These are phyloP conservation scores for Monotropa hypopitys DNA, from an alignment of 179 eudicot species.

Conservation along the genomic window DNA sequence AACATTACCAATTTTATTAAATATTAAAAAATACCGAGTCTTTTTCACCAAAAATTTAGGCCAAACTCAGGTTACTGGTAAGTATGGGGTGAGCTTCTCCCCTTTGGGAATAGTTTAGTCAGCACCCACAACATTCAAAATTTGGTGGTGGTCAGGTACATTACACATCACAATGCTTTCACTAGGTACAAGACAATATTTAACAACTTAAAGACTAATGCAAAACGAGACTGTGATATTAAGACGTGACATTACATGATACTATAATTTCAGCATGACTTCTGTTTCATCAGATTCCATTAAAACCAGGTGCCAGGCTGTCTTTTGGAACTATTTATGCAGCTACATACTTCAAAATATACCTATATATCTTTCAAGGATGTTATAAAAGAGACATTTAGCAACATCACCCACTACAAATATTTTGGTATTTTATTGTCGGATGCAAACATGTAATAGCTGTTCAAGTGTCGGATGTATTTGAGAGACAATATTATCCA, in stretches of 20 bases:
- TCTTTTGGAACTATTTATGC: not conserved
- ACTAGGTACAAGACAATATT: not conserved
- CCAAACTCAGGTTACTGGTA: no score
- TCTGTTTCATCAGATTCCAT: not conserved
- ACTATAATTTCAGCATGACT: not conserved
- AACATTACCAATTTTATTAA: no score
- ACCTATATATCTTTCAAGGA: not conserved
- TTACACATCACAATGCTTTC: not conserved
- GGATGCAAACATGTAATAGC: not conserved
- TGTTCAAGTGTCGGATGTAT: not conserved
- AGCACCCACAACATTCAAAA: not conserved
- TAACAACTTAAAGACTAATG: not conserved
- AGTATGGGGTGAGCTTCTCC: not conserved
- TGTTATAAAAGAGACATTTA: not conserved
- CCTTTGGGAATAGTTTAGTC: not conserved
- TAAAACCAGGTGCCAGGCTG: not conserved
- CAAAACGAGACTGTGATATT: not conserved
- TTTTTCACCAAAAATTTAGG: no score
- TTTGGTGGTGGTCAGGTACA: not conserved
- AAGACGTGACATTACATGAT: not conserved
- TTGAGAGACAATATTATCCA: not conserved
- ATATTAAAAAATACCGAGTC: no score
- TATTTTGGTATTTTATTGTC: not conserved
- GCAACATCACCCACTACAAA: not conserved
- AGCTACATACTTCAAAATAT: no score